A percentile compares a stretch with the other conserved stretches of the same genome.
phyloP scores from a whole-genome alignment of 305 asterid genomes.

The Lippia alba region DNA sequence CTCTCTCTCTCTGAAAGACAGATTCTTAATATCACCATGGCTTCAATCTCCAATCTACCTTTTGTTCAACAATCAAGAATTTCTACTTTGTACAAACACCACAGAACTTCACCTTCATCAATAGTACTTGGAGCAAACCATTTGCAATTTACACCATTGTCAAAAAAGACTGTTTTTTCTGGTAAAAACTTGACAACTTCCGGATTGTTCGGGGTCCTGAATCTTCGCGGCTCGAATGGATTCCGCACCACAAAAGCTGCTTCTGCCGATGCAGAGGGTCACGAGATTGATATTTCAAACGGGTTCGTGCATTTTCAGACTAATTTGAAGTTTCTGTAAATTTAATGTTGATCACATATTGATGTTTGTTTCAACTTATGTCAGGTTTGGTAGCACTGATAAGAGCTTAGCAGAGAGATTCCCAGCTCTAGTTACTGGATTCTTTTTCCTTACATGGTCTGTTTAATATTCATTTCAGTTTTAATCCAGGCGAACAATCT shows the following conservation, averaged over 20 bases:
- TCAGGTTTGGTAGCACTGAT: slow-evolving; percentile 33
- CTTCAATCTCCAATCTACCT: slow-evolving; percentile 40
- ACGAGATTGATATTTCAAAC: slow-evolving; percentile 10
- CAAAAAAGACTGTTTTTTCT: slow-evolving; percentile 19
- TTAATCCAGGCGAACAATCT: not conserved
- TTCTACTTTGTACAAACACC: slow-evolving; percentile 21
- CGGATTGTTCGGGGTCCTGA: slow-evolving; percentile 33
- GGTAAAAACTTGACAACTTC: slow-evolving; percentile 26
- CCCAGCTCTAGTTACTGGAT: slow-evolving; percentile 63
- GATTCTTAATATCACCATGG: slow-evolving; percentile 28
- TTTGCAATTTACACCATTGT: slow-evolving; percentile 30
- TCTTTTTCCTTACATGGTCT: slow-evolving; percentile 61
- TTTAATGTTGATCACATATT: not conserved
- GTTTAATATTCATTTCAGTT: not conserved
- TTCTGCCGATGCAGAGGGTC: slow-evolving; percentile 49
- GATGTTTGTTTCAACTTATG: not conserved
- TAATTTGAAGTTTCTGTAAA: not conserved
- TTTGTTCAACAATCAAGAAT: slow-evolving; percentile 36
- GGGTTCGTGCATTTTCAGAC: slow-evolving; percentile 34
- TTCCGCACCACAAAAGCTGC: slow-evolving; percentile 42
- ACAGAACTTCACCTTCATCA: slow-evolving; percentile 11
- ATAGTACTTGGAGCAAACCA: not conserved
- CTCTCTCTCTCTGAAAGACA: not conserved
- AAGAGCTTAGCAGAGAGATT: slow-evolving; percentile 50
- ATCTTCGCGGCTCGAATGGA: slow-evolving; percentile 20